Base-by-base conservation (phyloP, 371 early-diverging fungal genomes). In the Saksenaea oblongispora region DNA sequence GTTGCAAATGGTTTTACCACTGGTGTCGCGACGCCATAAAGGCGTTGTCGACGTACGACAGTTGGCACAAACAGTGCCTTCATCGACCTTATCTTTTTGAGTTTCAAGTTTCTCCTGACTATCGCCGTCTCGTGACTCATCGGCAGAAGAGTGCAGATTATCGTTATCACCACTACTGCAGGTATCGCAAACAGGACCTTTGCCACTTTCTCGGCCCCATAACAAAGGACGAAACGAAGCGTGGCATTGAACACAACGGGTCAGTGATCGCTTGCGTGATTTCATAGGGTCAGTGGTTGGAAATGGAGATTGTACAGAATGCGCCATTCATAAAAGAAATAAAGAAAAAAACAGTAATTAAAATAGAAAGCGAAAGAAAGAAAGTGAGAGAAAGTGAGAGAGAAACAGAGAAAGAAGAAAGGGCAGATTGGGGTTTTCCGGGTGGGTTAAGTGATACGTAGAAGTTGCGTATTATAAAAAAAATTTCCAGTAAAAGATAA, bases 11-110 rank as follows among this genome's bases (percentile, higher is more conserved):
- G 82, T 76, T 28, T 88, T 80, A 31, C 89, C 90, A 36, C 80
- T 72, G 28, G 81, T 82, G 68, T 87, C 86, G 56, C 92, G 73
- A 41, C 95, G 76, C 95, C 95, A 95, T 13, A 92, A 77, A 3
- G 93, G 93, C 4, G 95, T 94, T 17, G 80, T 83, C 1, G 87
- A 87, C 8, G 91, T 89, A n/a, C 75, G 68, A 66, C 94, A 94
- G 68, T 94, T 92, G 56, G 82, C 75, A 70, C 94, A 94, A n/a
- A 74, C 66, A 34, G 64, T 66, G 13, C 56, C 60, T 35, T 66
- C 67, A 11, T 65, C 63, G 27, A 54, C 51, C 27, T 65, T 22
- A 39, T 37, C 44, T 37, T 62, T 27, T 47, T 47, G 17, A 56
- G 28, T 36, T 65, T 60, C 14, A 59, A 54, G 15, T 63, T 55